These are phyloP conservation scores for Casuarina glauca DNA, from an alignment of 306 rosid genomes.

Conservation along the genomic window DNA sequence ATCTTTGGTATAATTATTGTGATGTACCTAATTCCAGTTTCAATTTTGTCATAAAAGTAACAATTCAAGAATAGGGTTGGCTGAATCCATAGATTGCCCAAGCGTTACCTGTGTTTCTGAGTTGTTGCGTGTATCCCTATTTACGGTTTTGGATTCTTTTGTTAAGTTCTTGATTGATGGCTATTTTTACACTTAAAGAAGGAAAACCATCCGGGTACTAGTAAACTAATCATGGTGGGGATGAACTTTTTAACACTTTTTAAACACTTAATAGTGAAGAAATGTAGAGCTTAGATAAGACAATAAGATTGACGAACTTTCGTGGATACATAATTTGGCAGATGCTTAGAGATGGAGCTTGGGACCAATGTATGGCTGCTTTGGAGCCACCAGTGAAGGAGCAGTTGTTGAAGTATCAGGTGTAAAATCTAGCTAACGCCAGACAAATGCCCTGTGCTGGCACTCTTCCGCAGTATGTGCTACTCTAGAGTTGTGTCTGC, in stretches of 20 bases:
- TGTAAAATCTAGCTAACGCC: slow-evolving; percentile 33
- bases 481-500: slow-evolving; percentile 46
- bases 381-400: slow-evolving; percentile 90
- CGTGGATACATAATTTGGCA: slow-evolving; percentile 28
- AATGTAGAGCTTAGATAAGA: not conserved
- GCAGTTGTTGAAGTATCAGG: slow-evolving; percentile 85
- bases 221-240: not conserved
- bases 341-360: slow-evolving; percentile 95
- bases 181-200: not conserved
- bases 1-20: not conserved
- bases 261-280: not conserved
- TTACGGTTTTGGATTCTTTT: not conserved
- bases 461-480: slow-evolving; percentile 20
- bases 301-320: slow-evolving; percentile 9
- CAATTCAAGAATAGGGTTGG: slow-evolving; percentile 5
- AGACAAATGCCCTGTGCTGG: slow-evolving; percentile 13
- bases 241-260: not conserved
- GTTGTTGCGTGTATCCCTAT: not conserved
- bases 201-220: not conserved
- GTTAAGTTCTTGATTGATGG: not conserved
- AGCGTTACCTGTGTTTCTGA: not conserved
- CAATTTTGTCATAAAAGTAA: slow-evolving; percentile 1
- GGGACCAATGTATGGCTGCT: slow-evolving; percentile 98
- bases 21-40: slow-evolving; percentile 11
- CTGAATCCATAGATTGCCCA: not conserved